A percentile compares a stretch with the other conserved stretches of the same genome.
Evolutionary conservation across 2,329 filamentous ascomycete species (phyloP).

Genomic region (Colletotrichum tabaci): DNA sequence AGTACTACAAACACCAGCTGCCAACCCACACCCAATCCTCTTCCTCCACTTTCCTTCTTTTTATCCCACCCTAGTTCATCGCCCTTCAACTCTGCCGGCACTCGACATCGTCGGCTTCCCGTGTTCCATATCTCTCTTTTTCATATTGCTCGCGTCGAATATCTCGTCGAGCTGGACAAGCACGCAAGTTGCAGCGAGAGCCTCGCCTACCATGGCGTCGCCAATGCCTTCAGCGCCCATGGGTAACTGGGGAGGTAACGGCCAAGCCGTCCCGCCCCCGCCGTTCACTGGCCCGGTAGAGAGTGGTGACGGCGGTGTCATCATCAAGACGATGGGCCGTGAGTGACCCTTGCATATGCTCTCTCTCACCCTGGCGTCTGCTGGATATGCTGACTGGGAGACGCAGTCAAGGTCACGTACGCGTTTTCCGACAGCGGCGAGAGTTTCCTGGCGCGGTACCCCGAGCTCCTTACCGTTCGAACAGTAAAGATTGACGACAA

Average conservation of each 20-base stretch:
- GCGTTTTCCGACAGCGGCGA: conserved; percentile 92
- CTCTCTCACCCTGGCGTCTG: conserved; percentile 2
- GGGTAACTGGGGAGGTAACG: conserved; percentile 51
- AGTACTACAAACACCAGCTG: conserved; percentile 40
- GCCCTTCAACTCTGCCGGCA: conserved; percentile 19
- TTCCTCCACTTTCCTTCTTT: conserved; percentile 35
- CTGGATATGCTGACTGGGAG: conserved; percentile 27
- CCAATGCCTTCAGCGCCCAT: conserved; percentile 52
- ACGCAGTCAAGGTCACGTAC: conserved; percentile 92
- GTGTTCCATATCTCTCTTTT: background rate
- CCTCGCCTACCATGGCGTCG: conserved; percentile 56
- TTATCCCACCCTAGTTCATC: conserved; percentile 29
- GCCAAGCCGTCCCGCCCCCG: conserved; percentile 43
- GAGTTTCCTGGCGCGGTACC: conserved; percentile 90
- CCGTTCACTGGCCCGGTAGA: conserved; percentile 46
- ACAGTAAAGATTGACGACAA: conserved; percentile 85
- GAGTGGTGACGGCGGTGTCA: conserved; percentile 65
- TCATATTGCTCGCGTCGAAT: background rate
- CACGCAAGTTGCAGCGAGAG: conserved; percentile 28
- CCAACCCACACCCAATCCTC: conserved; percentile 26
- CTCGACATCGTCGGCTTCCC: conserved; percentile 24
- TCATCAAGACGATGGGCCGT: conserved; percentile 78
- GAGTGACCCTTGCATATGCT: conserved; percentile 54
- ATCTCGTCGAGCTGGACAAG: conserved; percentile 25
- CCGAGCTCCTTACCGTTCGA: conserved; percentile 83